Evolutionary conservation across 371 early-diverging fungal genomes (phyloP).

Genomic region (Mucor lusitanicus): DNA sequence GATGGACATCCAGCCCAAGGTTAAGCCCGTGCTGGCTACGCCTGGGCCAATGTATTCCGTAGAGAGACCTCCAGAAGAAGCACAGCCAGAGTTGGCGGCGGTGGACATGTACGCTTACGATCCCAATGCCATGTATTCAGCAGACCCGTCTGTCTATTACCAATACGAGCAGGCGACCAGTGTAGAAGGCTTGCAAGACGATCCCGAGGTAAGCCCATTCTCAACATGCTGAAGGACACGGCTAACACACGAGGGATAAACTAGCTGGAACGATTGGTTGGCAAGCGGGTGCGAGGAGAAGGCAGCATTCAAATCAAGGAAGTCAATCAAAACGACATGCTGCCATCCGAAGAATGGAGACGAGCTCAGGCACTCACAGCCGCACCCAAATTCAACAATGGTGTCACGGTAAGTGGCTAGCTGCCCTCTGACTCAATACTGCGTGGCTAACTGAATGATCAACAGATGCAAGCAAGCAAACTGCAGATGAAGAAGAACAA

Average conservation of each 20-base stretch:
- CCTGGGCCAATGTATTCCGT: conserved; percentile 8
- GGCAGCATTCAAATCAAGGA: conserved; percentile 47
- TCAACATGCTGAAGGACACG: background rate
- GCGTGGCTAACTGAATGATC: background rate
- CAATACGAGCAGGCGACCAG: conserved; percentile 40
- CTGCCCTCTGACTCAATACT: background rate
- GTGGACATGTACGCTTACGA: conserved; percentile 42
- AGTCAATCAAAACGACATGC: conserved; percentile 54
- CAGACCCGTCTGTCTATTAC: conserved; percentile 51
- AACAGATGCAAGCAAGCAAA: conserved; percentile 45
- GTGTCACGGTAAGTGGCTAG: conserved; percentile 14
- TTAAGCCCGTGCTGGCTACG: conserved; percentile 11
- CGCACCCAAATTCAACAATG: conserved; percentile 30
- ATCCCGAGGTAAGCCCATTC: conserved; percentile 42
- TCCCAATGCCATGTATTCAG: conserved; percentile 51
- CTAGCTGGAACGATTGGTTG: conserved; percentile 46
- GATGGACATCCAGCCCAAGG: conserved; percentile 4
- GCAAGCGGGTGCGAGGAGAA: conserved; percentile 46
- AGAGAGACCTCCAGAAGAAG: conserved; percentile 8
- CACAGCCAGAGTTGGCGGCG: conserved; percentile 23
- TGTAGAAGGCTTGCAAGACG: conserved; percentile 27
- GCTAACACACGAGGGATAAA: background rate
- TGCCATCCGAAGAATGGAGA: conserved; percentile 49
- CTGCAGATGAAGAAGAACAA: conserved; percentile 76
- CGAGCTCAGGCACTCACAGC: conserved; percentile 22